Base-by-base conservation (phyloP, 768 basidiomycete species). In the Panellus pusillus region DNA sequence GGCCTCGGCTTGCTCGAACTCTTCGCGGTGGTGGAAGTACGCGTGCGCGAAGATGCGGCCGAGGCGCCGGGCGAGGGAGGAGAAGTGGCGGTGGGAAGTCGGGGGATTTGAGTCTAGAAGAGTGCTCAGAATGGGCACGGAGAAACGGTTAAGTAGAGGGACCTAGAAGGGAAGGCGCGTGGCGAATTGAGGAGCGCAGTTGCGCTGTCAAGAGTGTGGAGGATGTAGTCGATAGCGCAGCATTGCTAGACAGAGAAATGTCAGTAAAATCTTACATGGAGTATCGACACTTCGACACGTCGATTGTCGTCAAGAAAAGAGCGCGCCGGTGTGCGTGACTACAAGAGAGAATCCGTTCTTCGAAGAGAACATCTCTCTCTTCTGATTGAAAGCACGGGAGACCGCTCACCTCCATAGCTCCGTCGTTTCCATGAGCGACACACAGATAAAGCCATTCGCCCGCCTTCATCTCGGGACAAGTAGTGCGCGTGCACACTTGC, bases 401-500 rank as follows among this genome's bases (percentile, higher is more conserved):
- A n/a, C n/a, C n/a, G n/a, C n/a, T n/a, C n/a, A n/a, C 91, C 82
- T 93, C 91, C 83, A 91, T 89, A 45, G 86, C 82, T 9, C 87
- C 87, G 52, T 91, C 90, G 63, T 86, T 91, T 18, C 91, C 93
- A 70, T 98, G 94, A 0, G 93, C 95, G 36, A 95, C 93, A 61
- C 96, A 98, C 6, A 98, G 74, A 70, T 97, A 98, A 27, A 92
- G 78, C 96, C 96, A 98, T 75, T 98, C 93, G 50, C 91, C 92
- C n/a, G 95, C 94, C 70, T 95, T 95, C 96, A 99, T 99, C 72
- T 96, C 88, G 1, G 94, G 92, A 75, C 96, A 99, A 9, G 87
- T 82, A 32, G 79, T 72, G 36, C 91, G 83, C 12, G 87, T 91
- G 66, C 95, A 98, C 67, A 92, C 91, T 61, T 87, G 84, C 66